Base-by-base conservation (phyloP, 257 asterid genomes). In the Nicotiana tomentosiformis region DNA sequence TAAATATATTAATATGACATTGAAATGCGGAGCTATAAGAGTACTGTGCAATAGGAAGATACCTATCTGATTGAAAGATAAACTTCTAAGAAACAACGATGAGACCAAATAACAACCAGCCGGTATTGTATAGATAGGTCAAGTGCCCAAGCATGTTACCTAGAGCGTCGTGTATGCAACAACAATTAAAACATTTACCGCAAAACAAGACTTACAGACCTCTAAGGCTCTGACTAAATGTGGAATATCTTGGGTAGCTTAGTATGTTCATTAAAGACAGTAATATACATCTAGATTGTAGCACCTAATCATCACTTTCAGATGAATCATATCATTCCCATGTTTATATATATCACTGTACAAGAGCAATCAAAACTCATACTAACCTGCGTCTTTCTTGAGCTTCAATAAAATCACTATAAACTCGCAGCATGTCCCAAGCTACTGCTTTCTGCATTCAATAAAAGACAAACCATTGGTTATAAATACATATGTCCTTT, bases 341-440 rank as follows among this genome's bases (percentile, higher is more conserved):
- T 9, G 32, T 68, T 51, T 66, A 51, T 32, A 81, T 23, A 46
- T 29, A 56, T 58, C 20, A 81, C 15, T 49, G 67, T 32, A 49
- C 26, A 60, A 80, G 29, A 65, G 49, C 26, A 66, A 80, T 64
- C 60, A 11, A 66, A 66, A 37, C 61, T 51, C 15, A 79, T 56
- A 61, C 81, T 66, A 87, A 94, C 99, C 98, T 92, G 83, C 94
- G 91, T 78, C 94, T 94, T 87, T 96, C 99, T 83, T 92, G 93
- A 86, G 93, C 87, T 55, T 96, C 99, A 86, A 96, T 90, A 84
- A 91, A 93, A 53, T 93, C 88, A 87, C 90, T 86, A 86, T 96
- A 96, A 81, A 96, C 95, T 88, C 90, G 95, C 89, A 90, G 92
- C 99, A 96, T 96, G 83, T 96, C 99, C 99, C 98, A 93, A 78